Evolutionary conservation across 2,329 filamentous ascomycete species (phyloP).

Genomic region (Xylariaceae sp.): DNA sequence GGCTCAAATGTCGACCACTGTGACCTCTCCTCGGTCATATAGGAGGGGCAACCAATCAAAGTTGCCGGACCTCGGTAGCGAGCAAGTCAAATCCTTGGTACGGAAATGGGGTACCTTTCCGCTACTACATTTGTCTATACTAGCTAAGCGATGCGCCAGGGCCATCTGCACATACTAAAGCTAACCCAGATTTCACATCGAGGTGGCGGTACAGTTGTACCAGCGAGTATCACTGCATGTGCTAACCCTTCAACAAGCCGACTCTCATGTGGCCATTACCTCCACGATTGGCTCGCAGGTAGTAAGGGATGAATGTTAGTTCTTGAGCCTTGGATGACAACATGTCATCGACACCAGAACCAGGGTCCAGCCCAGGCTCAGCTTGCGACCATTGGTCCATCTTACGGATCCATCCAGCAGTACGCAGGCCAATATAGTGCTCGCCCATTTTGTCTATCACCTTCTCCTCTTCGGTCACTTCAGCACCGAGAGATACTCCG

Average conservation of each 20-base stretch:
- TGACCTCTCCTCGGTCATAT: too few relatives aligned
- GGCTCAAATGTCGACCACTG: too few relatives aligned
- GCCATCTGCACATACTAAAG: conserved; percentile 2
- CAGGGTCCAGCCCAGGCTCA: conserved; percentile 31
- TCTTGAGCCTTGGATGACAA: conserved; percentile 36
- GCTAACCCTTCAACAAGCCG: conserved; percentile 38
- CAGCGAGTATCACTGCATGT: conserved; percentile 16
- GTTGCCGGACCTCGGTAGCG: neutral
- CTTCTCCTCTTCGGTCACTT: conserved; percentile 31
- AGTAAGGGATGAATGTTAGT: conserved; percentile 60
- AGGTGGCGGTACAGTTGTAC: conserved; percentile 8
- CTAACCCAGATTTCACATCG: conserved; percentile 10
- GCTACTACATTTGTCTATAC: conserved; percentile 6
- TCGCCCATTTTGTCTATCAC: conserved; percentile 34
- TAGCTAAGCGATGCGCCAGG: conserved; percentile 3
- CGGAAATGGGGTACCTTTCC: conserved; percentile 3
- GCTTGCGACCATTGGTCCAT: conserved; percentile 29
- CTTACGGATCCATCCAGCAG: conserved; percentile 35
- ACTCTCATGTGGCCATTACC: conserved; percentile 62
- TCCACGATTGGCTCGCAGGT: conserved; percentile 59
- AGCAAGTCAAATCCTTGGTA: conserved; percentile 4
- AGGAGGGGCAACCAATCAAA: neutral
- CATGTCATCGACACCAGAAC: conserved; percentile 27
- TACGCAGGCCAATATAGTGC: conserved; percentile 38
- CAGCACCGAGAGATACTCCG: conserved; percentile 35